Evolutionary conservation across 2,329 filamentous ascomycete species (phyloP).

Genomic region (Penicillium sp.): DNA sequence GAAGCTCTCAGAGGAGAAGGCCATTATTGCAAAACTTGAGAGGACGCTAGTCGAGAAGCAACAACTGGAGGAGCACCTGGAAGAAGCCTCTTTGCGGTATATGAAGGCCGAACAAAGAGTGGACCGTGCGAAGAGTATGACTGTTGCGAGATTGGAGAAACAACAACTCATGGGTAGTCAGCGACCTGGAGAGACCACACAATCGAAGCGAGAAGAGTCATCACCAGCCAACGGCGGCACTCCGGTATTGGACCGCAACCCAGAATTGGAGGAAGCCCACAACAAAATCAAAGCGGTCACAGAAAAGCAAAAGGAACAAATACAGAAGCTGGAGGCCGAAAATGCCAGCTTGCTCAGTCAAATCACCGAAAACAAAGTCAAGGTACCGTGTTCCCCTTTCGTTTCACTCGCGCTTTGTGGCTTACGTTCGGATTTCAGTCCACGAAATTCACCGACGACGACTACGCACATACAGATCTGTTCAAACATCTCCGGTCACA

Average conservation of each 20-base stretch:
- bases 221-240: conserved; percentile 56
- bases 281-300: conserved; percentile 76
- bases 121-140: conserved; percentile 82
- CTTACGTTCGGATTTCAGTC: conserved; percentile 44
- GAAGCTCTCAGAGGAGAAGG: conserved; percentile 79
- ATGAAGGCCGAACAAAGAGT: conserved; percentile 95
- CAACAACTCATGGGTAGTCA: conserved; percentile 74
- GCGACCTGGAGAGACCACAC: conserved; percentile 49
- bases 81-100: conserved; percentile 85
- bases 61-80: conserved; percentile 79
- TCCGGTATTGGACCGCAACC: conserved; percentile 57
- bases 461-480: conserved; percentile 87
- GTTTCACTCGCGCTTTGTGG: background rate
- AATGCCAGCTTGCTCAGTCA: conserved; percentile 75
- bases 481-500: conserved; percentile 91
- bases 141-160: conserved; percentile 88
- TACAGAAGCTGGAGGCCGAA: conserved; percentile 76
- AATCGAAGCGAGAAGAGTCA: conserved; percentile 53
- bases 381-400: conserved; percentile 38
- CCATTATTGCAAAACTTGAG: conserved; percentile 74
- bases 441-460: conserved; percentile 80
- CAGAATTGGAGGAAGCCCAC: conserved; percentile 72
- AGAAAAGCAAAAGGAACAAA: conserved; percentile 83
- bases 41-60: conserved; percentile 77
- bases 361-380: conserved; percentile 69